Conservation (phyloP, 1,284 basidiomycete genomes). For the Pulchroboletus neoregius region DNA sequence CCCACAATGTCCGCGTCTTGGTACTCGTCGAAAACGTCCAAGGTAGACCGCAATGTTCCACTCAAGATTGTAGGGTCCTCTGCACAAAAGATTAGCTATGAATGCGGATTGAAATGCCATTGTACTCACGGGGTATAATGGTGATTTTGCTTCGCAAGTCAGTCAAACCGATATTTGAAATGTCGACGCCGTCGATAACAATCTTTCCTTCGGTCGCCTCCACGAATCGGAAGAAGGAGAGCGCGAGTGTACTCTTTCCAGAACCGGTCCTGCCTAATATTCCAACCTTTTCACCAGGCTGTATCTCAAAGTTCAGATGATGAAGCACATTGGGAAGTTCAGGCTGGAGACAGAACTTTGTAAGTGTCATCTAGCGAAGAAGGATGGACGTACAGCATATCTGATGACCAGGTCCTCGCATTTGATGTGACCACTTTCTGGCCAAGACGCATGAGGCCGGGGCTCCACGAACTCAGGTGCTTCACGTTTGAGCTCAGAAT, state of each 20-base stretch:
- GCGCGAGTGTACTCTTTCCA: constrained; percentile 86
- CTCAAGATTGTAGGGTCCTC: constrained; percentile 90
- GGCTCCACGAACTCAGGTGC: constrained; percentile 81
- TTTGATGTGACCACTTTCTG: constrained; percentile 68
- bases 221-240: constrained; percentile 95
- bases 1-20: constrained; percentile 79
- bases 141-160: constrained; percentile 83
- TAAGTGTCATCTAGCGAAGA: constrained; percentile 1
- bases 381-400: constrained; percentile 66
- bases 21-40: constrained; percentile 92
- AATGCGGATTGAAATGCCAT: neutral
- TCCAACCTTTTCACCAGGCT: constrained; percentile 79
- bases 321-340: constrained; percentile 86
- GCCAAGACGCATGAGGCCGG: constrained; percentile 82
- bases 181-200: constrained; percentile 84
- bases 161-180: constrained; percentile 80
- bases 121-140: constrained; percentile 82
- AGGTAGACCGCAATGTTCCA: constrained; percentile 78
- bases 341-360: constrained; percentile 43
- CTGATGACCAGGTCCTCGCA: constrained; percentile 81
- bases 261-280: constrained; percentile 88
- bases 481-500: constrained; percentile 76
- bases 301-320: constrained; percentile 72
- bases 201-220: constrained; percentile 84
- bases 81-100: constrained; percentile 27